Conservation (phyloP, 2,329 filamentous ascomycete species). For the Madurella fahalii region DNA sequence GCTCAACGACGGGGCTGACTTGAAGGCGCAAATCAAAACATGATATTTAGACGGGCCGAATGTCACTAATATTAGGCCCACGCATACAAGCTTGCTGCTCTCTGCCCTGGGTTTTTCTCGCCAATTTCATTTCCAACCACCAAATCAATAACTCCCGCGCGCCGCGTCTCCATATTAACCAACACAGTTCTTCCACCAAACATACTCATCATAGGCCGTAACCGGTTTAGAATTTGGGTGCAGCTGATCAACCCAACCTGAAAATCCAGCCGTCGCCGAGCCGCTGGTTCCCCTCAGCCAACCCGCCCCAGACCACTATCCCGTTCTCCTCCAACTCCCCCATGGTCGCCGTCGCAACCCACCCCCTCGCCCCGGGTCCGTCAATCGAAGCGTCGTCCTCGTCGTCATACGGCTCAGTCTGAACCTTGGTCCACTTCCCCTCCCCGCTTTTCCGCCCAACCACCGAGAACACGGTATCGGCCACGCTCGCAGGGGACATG, state of each 20-base stretch:
- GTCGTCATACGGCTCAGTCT: slow-evolving; percentile 47
- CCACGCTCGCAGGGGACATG: slow-evolving; percentile 52
- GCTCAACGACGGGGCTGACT: neutral
- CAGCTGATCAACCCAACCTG: slow-evolving; percentile 39
- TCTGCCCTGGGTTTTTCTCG: neutral
- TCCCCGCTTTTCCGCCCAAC: slow-evolving; percentile 52
- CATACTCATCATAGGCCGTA: neutral
- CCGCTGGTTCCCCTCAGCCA: slow-evolving; percentile 47
- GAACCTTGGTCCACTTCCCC: slow-evolving; percentile 54
- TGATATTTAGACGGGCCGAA: neutral
- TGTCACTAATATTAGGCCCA: neutral
- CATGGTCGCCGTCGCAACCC: slow-evolving; percentile 54
- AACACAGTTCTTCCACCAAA: slow-evolving; percentile 6
- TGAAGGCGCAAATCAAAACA: neutral
- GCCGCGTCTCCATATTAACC: slow-evolving; percentile 6
- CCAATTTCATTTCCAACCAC: neutral
- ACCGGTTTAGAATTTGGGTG: neutral
- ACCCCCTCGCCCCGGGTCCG: slow-evolving; percentile 52
- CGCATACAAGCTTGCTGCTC: neutral
- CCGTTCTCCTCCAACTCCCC: slow-evolving; percentile 57
- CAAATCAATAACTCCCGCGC: neutral
- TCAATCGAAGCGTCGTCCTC: slow-evolving; percentile 42
- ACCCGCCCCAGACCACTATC: slow-evolving; percentile 58
- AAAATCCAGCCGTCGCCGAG: slow-evolving; percentile 63
- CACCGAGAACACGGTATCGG: slow-evolving; percentile 51